These are phyloP conservation scores for Pleurotus platypus DNA, from an alignment of 768 basidiomycete genomes.

Conservation along the genomic window DNA sequence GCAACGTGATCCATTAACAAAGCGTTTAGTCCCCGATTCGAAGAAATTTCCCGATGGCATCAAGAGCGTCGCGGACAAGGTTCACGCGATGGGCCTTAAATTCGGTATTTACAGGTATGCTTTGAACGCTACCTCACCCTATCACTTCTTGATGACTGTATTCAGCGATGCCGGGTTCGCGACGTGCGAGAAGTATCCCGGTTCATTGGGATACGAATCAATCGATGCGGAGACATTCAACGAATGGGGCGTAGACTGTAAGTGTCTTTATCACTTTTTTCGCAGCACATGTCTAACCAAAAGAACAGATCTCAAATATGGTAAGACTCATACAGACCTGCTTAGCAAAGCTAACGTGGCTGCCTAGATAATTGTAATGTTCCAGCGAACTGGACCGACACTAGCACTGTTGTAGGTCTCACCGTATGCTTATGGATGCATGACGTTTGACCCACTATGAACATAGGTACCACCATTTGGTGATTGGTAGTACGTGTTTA, in stretches of 20 bases:
- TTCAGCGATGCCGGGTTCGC: conserved; percentile 47
- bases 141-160: too few species aligned
- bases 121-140: too few species aligned
- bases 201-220: conserved; percentile 45
- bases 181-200: conserved; percentile 55
- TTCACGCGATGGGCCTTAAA: conserved; percentile 46
- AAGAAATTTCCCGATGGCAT: conserved; percentile 53
- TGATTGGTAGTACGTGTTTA: conserved; percentile 47
- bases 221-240: conserved; percentile 49
- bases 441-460: background rate
- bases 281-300: background rate
- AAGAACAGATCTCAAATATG: conserved; percentile 44
- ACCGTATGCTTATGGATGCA: background rate
- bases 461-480: conserved; percentile 22
- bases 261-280: background rate
- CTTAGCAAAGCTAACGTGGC: background rate
- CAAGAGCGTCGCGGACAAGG: conserved; percentile 34
- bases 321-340: conserved; percentile 18
- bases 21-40: conserved; percentile 44
- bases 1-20: conserved; percentile 35
- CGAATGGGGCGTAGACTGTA: conserved; percentile 50
- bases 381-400: conserved; percentile 49
- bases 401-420: conserved; percentile 21
- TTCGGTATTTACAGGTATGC: conserved; percentile 47
- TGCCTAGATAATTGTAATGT: conserved; percentile 50